Base-by-base conservation (phyloP, 2,329 filamentous ascomycete genomes). In the Neonectria sp. region DNA sequence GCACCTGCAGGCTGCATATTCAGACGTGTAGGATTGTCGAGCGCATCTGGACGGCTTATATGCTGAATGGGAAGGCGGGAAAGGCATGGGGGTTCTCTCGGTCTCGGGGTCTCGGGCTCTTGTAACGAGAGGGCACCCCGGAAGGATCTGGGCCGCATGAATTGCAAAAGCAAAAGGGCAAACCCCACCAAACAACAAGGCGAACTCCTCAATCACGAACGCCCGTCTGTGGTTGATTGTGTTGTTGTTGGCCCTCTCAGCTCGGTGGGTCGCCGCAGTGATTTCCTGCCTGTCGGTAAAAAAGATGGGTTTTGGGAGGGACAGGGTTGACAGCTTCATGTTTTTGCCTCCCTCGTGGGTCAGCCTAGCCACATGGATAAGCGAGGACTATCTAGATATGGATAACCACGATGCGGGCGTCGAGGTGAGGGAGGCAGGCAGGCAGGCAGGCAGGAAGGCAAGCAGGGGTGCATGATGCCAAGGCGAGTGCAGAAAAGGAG, bases 1-100 rank as follows among this genome's bases (percentile, higher is more conserved):
- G 49, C 62, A 65, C 56, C 37, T 59, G 63, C n/a, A 45, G 37
- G 37, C 37, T n/a, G 37, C 56, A 60, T 60, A 60, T 31, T 31
- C 46, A 13, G 46, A 52, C 33, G 15, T 24, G 43, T 59, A 33
- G 27, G 25, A 52, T 53, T n/a, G 21, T 21, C 15, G 21, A 21
- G 7, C 31, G 51, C 8, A 33, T 33, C 49, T 24, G 9, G 12
- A 21, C 21, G 51, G 51, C 29, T 35, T 53, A 53, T 53, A 53
- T 35, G 51, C 33, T 24, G 31, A 53, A 53, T 35, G 51, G 51
- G 11, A 35, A 33, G 29, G 25, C 27, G 11, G 49, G 29, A 52
- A 12, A 52, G 49, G 33, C 29, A 52, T 17, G 49, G 29, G 29
- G 49, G 15, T 5, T 17, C 8, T 33, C 17, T 52, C 48, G 48